Evolutionary conservation across 2,329 filamentous ascomycete genomes (phyloP), one percentile per base, ranked within the genome.

Genomic region (Xylariales sp.): DNA sequence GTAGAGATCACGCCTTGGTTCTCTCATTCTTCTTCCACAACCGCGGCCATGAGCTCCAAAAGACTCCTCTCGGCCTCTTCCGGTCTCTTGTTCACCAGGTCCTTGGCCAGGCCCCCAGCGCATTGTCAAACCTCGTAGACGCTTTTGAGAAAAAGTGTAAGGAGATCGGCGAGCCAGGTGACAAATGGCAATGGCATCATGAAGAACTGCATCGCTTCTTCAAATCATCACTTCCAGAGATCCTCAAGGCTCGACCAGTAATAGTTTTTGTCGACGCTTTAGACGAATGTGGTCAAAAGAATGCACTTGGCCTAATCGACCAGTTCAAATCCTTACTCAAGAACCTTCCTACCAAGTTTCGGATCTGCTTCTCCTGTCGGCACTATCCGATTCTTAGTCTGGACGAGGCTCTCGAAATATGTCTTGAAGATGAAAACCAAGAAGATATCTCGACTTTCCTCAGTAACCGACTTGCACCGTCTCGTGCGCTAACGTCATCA

Each of bases 21-120:
- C 24, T 58, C 4, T 56, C 53, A 0, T 74, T 72, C 51, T 75
- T 73, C 57, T 75, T 74, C 59, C 67, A 72, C 42, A 68, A 68
- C 0, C 54, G 68, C 35, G 70, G 70, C 1, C 51, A 54, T 0
- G 38, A 55, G 7, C 52, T 69, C n/a, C 69, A 76, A 44, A 72
- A 62, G 45, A 61, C 68, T 0, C 60, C 59, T 0, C 18, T 48
- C 1, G 72, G 74, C 4, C 60, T 76, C 24, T 27, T 74, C 47
- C 64, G 70, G 8, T 68, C 70, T 3, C 50, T 76, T 9, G 46
- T 76, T 1, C 51, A 55, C 11, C 70, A 77, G 44, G 49, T 76
- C 2, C 51, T 76, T 1, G 37, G n/a, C n/a, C 7, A 27, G 24
- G 24, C 24, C 24, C 24, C 24, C n/a, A n/a, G n/a, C 8, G 7